Percentiles rank a stretch among this genome's conserved stretches.
Conservation (phyloP, 2,329 filamentous ascomycete species). For the Colletotrichum chlorophyti region DNA sequence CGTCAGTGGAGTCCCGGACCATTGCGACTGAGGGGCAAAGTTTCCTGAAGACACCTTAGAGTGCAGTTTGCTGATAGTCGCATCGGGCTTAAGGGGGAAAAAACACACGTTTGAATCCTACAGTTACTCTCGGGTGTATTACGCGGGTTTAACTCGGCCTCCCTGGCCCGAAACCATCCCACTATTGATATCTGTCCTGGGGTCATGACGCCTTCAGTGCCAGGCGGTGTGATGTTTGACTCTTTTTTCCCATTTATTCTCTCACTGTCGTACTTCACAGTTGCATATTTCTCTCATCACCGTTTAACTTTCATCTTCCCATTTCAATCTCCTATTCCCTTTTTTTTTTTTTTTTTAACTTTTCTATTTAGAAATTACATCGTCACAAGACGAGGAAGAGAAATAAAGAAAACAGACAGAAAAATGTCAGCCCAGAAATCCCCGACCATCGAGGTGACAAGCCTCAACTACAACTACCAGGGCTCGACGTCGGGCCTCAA, state of each 20-base stretch:
- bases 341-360: background rate
- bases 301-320: background rate
- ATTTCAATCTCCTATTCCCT: background rate
- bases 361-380: too few relatives aligned
- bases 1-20: too few relatives aligned
- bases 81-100: too few relatives aligned
- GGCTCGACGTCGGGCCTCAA: slow-evolving; percentile 82
- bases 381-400: too few relatives aligned
- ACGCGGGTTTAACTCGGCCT: slow-evolving; percentile 2
- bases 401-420: too few relatives aligned
- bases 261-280: too few relatives aligned
- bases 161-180: background rate
- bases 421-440: slow-evolving; percentile 36
- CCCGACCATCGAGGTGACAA: slow-evolving; percentile 74
- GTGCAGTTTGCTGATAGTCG: background rate
- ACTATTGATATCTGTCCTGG: too few relatives aligned
- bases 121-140: too few relatives aligned
- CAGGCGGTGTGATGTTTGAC: slow-evolving; percentile 21
- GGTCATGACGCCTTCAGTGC: slow-evolving; percentile 26
- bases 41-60: background rate
- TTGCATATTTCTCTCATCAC: background rate
- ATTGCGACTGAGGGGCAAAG: slow-evolving; percentile 7
- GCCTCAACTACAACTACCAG: slow-evolving; percentile 88
- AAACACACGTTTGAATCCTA: too few relatives aligned
- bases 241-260: background rate